A percentile compares a stretch with the other conserved stretches of the same genome.
Conservation (phyloP, 169 alveolate species). For the Plasmodium yoelii region DNA sequence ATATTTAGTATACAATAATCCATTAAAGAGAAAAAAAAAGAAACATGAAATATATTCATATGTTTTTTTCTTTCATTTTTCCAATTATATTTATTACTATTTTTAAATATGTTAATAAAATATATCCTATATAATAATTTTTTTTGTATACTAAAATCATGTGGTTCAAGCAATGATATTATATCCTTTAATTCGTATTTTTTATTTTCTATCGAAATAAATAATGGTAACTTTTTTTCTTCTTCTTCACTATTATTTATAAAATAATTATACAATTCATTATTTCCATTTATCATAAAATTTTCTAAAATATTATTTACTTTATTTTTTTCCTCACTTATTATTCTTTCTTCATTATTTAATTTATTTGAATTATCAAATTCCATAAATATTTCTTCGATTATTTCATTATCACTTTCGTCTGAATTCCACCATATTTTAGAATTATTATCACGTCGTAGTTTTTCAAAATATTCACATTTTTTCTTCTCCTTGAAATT, state of each 20-base stretch:
- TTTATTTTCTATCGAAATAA: slow-evolving; percentile 53
- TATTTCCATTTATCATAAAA: slow-evolving; percentile 27
- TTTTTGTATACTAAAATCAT: slow-evolving; percentile 40
- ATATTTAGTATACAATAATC: slow-evolving; percentile 70
- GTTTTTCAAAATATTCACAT: background rate
- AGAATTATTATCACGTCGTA: background rate
- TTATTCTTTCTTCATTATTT: background rate
- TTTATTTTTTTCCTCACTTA: slow-evolving; percentile 19
- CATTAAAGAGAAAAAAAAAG: slow-evolving; percentile 65
- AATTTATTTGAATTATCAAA: background rate
- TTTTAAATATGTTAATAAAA: slow-evolving; percentile 47
- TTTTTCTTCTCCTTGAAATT: background rate
- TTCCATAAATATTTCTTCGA: slow-evolving; percentile 20
- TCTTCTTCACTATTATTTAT: slow-evolving; percentile 53
- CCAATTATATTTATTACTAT: background rate
- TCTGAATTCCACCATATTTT: slow-evolving; percentile 27
- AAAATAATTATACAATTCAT: slow-evolving; percentile 45
- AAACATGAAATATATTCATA: slow-evolving; percentile 18
- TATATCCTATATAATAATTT: slow-evolving; percentile 71
- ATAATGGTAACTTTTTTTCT: slow-evolving; percentile 37
- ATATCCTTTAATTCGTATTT: slow-evolving; percentile 52
- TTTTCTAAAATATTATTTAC: slow-evolving; percentile 16
- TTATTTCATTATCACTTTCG: slow-evolving; percentile 62
- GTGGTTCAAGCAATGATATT: slow-evolving; percentile 18
- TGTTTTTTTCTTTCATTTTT: too few relatives aligned